Base-by-base conservation (phyloP, 768 basidiomycete species). In the Hortiboletus flavorubellus region DNA sequence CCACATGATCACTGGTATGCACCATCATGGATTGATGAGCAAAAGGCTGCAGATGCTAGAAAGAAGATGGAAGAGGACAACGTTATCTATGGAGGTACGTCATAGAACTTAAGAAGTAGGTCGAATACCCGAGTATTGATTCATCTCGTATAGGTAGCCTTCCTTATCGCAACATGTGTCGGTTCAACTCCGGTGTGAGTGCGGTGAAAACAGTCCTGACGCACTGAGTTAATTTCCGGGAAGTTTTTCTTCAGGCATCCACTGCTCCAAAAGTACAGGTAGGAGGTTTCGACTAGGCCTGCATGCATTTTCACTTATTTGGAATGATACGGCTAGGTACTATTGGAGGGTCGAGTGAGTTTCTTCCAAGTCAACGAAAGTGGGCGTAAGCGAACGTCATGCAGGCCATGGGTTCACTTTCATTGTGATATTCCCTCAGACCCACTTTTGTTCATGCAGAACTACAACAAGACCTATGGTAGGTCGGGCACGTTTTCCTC, bases 1-100 rank as follows among this genome's bases (percentile, higher is more conserved):
- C 82, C 84, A 8, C 67, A 62, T 23, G 77, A 83, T 15, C 78
- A 87, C 50, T 91, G 89, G 89, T 70, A 74, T 59, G 83, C 88
- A 57, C 89, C 89, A 0, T 73, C 77, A 21, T 88, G 80, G 82
- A 84, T 91, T 35, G 86, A 91, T 62, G 86, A 89, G 63, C 73
- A 79, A 14, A 76, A 75, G 54, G 89, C 88, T 1, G 69, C 69
- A 4, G 74, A 74, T 4, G 76, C 74, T 3, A 72, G 84, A 46
- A 72, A 78, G 37, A 73, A 80, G 61, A 82, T 91, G 83, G 77
- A 63, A 2, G 60, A 59, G 16, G 68, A 75, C 37, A 68, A 74
- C 8, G 63, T 83, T 34, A 78, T 80, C 14, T 81, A 82, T 60
- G 81, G 76, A 58, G 79, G 80, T 77, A 48, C 46, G 70, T 73